Conservation (phyloP, 331 rosid species). For the Quercus tomentella region DNA sequence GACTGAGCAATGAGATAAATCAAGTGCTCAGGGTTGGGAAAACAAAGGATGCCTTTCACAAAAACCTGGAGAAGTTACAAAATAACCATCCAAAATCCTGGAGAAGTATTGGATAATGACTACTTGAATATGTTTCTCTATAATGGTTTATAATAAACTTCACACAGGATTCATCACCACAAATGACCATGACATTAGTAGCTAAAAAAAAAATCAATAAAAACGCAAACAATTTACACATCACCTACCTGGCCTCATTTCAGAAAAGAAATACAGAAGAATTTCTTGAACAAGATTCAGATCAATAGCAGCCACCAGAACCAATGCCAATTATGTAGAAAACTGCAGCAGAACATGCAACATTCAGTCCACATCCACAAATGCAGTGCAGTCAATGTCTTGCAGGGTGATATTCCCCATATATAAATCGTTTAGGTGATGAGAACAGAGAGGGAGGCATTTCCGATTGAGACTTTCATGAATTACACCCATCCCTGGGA, state of each 20-base stretch:
- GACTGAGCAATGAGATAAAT: not conserved
- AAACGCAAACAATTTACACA: not conserved
- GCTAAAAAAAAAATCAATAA: not conserved
- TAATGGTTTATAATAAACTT: not conserved
- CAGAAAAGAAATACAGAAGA: not conserved
- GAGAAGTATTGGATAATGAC: not conserved
- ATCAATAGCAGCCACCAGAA: not conserved
- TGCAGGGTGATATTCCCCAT: constrained; percentile 60
- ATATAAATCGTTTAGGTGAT: constrained; percentile 60
- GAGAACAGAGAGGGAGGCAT: constrained; percentile 69
- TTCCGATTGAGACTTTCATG: constrained; percentile 52
- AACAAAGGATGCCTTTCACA: not conserved
- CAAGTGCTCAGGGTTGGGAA: not conserved
- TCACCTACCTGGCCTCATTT: not conserved
- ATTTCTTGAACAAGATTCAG: not conserved
- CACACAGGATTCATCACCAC: not conserved
- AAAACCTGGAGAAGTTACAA: not conserved
- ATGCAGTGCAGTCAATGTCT: constrained; percentile 60
- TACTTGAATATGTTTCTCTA: not conserved
- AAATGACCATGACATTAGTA: not conserved
- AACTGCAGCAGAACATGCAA: constrained; percentile 3
- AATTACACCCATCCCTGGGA: constrained; percentile 58
- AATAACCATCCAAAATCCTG: no score
- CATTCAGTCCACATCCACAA: constrained; percentile 40
- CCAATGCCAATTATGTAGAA: constrained; percentile 1